These are phyloP conservation scores for Cystoderma amianthinum DNA, from an alignment of 768 basidiomycete genomes.

Conservation along the genomic window DNA sequence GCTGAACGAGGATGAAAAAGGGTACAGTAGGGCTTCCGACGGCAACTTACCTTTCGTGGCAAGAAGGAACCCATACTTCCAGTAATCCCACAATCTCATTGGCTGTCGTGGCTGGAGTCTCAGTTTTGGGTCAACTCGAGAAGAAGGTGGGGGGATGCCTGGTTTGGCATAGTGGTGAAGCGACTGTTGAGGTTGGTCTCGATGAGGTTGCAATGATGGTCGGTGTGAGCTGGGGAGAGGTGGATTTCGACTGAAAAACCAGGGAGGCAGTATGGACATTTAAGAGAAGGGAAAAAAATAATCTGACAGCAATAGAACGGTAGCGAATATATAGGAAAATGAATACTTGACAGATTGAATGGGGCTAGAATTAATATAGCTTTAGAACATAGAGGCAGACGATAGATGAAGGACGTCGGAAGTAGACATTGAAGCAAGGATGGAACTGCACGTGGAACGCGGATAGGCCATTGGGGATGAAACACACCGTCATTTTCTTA, in stretches of 20 bases:
- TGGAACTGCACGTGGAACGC: too few relatives aligned
- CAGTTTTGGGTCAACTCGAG: constrained; percentile 65
- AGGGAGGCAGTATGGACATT: constrained; percentile 8
- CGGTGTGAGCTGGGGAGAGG: constrained; percentile 3
- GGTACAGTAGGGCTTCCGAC: constrained; percentile 1
- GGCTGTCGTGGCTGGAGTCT: constrained; percentile 49
- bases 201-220: constrained; percentile 14
- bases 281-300: constrained; percentile 4
- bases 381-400: too few relatives aligned
- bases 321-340: constrained; percentile 4
- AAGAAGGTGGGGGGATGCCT: constrained; percentile 65
- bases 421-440: too few relatives aligned
- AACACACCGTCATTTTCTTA: too few relatives aligned
- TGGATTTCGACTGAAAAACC: constrained; percentile 6
- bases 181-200: constrained; percentile 18
- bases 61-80: constrained; percentile 64
- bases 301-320: constrained; percentile 4
- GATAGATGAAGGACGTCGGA: too few relatives aligned
- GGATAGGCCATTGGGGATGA: too few relatives aligned
- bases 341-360: too few relatives aligned
- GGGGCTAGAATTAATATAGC: too few relatives aligned
- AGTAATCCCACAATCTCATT: constrained; percentile 60
- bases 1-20: constrained; percentile 15
- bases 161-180: constrained; percentile 59
- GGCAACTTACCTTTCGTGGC: constrained; percentile 52